Evolutionary conservation across 345 rosid species (phyloP).

Genomic region (Durio zibethinus): DNA sequence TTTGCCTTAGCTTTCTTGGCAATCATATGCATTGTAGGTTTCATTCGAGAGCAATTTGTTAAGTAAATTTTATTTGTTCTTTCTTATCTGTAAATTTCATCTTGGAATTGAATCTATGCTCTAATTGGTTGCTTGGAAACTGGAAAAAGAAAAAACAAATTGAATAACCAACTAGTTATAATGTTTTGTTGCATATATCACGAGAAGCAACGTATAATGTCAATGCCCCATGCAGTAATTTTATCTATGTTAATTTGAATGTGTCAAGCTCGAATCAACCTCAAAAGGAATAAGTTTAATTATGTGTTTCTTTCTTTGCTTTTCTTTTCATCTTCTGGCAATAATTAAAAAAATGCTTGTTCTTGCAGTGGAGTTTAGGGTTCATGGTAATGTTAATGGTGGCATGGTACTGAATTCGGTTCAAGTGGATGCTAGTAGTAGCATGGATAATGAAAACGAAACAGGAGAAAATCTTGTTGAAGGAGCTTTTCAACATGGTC

Average conservation of each 20-base stretch:
- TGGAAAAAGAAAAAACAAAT: neutral
- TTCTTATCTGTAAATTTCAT: neutral
- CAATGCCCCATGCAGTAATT: neutral
- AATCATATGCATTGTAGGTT: neutral
- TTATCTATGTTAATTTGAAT: neutral
- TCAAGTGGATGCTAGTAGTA: slow-evolving; percentile 39
- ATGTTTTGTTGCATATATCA: neutral
- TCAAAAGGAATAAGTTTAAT: slow-evolving; percentile 2
- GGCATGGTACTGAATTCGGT: slow-evolving; percentile 42
- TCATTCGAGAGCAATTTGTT: neutral
- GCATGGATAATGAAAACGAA: slow-evolving; percentile 43
- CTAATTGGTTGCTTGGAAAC: neutral
- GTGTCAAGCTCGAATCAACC: neutral
- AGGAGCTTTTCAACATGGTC: slow-evolving; percentile 34
- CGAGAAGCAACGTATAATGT: neutral
- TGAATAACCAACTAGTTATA: neutral
- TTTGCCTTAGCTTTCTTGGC: neutral
- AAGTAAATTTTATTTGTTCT: neutral
- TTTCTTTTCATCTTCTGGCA: neutral
- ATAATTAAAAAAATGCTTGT: neutral
- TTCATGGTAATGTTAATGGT: slow-evolving; percentile 50
- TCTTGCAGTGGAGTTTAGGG: slow-evolving; percentile 76
- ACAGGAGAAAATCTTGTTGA: slow-evolving; percentile 44
- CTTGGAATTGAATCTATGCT: neutral
- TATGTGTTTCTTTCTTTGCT: neutral